A percentile compares a stretch with the other conserved stretches of the same genome.
phyloP scores from a whole-genome alignment of 106 monocot species.

The Vanilla planifolia region DNA sequence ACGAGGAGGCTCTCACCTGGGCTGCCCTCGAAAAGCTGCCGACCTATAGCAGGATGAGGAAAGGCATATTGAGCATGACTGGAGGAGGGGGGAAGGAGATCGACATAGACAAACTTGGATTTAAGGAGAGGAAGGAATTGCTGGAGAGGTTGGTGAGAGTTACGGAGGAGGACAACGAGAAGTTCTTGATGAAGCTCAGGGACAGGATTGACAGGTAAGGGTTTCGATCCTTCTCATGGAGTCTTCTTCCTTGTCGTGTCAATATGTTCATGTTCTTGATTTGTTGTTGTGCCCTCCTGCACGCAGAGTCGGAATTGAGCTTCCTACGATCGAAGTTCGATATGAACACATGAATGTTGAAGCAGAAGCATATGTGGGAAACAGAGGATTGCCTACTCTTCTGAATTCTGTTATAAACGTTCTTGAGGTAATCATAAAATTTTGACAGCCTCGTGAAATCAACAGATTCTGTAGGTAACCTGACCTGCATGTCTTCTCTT shows the following conservation, averaged over 20 bases:
- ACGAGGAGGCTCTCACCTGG: conserved; percentile 36
- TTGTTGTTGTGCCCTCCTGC: not conserved
- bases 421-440: not conserved
- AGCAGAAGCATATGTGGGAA: not conserved
- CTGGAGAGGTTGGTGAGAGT: conserved; percentile 21
- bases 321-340: not conserved
- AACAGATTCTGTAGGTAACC: no score
- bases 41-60: conserved; percentile 19
- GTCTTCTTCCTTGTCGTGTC: not conserved
- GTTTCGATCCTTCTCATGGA: no score
- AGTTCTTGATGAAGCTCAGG: conserved; percentile 30
- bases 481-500: not conserved
- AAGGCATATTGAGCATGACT: conserved; percentile 9
- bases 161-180: conserved; percentile 34
- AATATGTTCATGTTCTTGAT: not conserved
- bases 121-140: conserved; percentile 17
- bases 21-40: conserved; percentile 33
- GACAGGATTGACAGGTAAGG: conserved; percentile 25
- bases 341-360: not conserved
- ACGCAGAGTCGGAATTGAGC: not conserved
- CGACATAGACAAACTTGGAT: conserved; percentile 12
- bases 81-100: conserved; percentile 10
- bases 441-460: no score
- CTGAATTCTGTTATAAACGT: conserved; percentile 1
- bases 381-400: conserved; percentile 4